phyloP scores from a whole-genome alignment of 495 filamentous ascomycete species.

The Tuber microsphaerosporum region DNA sequence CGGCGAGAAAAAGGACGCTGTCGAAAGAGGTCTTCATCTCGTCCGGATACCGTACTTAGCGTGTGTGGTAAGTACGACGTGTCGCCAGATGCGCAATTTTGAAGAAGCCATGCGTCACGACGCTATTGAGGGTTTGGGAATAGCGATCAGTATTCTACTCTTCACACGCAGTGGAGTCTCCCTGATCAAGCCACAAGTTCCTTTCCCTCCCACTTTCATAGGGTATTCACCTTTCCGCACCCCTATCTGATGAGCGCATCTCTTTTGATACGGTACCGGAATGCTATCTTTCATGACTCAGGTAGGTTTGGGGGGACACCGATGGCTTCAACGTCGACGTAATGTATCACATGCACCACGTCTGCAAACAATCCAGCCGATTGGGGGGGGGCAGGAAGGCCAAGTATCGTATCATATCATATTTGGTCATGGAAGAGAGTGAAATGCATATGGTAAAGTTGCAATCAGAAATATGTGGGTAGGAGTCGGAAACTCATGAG shows the following conservation, averaged over 20 bases:
- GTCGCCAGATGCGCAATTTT: conserved; percentile 28
- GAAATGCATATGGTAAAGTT: too few species aligned
- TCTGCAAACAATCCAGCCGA: not conserved
- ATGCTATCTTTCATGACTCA: conserved; percentile 30
- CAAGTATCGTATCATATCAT: not conserved
- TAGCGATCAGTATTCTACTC: conserved; percentile 3
- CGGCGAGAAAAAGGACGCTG: conserved; percentile 3
- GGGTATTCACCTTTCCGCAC: conserved; percentile 18
- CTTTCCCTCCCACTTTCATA: not conserved
- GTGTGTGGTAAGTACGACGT: conserved; percentile 23
- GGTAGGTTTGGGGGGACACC: conserved; percentile 23
- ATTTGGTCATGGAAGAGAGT: too few species aligned
- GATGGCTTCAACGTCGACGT: conserved; percentile 27
- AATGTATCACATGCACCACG: not conserved
- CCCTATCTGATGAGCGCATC: conserved; percentile 27
- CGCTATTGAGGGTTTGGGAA: too few species aligned
- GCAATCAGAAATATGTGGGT: too few species aligned
- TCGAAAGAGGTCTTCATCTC: conserved; percentile 4
- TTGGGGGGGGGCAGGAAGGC: not conserved
- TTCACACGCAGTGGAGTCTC: not conserved
- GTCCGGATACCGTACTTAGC: conserved; percentile 24
- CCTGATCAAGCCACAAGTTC: not conserved
- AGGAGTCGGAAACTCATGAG: not conserved
- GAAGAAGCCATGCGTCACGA: too few species aligned
- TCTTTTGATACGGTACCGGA: conserved; percentile 13